These are phyloP conservation scores for Aspergillus novoparasiticus DNA, from an alignment of 2,329 filamentous ascomycete species.

Conservation along the genomic window DNA sequence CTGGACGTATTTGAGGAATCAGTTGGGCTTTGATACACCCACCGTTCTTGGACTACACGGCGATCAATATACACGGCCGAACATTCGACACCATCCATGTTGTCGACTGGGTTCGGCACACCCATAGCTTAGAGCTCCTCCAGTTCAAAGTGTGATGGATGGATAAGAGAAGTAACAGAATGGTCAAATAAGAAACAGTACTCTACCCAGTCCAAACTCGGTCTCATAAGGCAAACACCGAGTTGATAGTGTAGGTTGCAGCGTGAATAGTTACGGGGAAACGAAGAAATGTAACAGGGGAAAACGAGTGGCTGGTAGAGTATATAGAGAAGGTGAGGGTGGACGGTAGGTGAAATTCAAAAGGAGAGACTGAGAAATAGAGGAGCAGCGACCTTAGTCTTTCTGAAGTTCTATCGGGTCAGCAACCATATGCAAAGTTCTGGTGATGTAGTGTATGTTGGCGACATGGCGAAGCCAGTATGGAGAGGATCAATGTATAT, in stretches of 20 bases:
- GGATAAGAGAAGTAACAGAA: conserved; percentile 10
- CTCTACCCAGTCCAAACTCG: conserved; percentile 20
- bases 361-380: conserved; percentile 18
- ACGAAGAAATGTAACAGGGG: not conserved
- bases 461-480: conserved; percentile 18
- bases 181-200: conserved; percentile 8
- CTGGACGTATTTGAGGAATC: conserved; percentile 27
- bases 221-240: conserved; percentile 30
- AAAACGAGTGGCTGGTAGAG: conserved; percentile 19
- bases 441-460: conserved; percentile 5
- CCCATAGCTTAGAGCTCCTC: conserved; percentile 21
- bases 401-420: conserved; percentile 15
- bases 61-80: conserved; percentile 51
- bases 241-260: not conserved
- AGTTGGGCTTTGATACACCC: conserved; percentile 41
- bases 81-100: conserved; percentile 46
- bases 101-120: conserved; percentile 24
- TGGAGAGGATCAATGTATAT: conserved; percentile 12
- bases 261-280: not conserved
- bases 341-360: not conserved
- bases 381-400: conserved; percentile 11
- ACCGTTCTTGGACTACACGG: conserved; percentile 47
- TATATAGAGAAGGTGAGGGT: conserved; percentile 4
- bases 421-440: conserved; percentile 8
- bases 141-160: conserved; percentile 12